These are phyloP conservation scores for Leccinum uliginosum DNA, from an alignment of 768 basidiomycete species.

Conservation along the genomic window DNA sequence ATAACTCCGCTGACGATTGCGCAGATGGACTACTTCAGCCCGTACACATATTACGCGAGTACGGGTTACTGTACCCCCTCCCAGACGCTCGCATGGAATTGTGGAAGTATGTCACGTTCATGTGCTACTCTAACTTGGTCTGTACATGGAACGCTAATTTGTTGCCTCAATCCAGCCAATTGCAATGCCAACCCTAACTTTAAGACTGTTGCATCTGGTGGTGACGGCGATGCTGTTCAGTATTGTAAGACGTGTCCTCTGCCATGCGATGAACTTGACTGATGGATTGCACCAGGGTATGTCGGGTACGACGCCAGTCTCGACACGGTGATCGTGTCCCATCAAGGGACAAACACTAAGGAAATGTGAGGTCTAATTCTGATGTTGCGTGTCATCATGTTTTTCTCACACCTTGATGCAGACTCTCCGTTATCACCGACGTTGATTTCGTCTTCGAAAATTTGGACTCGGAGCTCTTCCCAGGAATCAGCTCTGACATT, in stretches of 20 bases:
- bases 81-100: constrained; percentile 45
- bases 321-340: constrained; percentile 33
- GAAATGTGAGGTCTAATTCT: constrained; percentile 22
- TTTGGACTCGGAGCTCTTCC: constrained; percentile 43
- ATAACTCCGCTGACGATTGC: constrained; percentile 38
- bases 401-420: constrained; percentile 7
- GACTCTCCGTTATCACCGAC: constrained; percentile 40
- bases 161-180: constrained; percentile 20
- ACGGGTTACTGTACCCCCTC: constrained; percentile 46
- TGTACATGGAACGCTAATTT: neutral
- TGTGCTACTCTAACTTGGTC: neutral
- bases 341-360: constrained; percentile 32
- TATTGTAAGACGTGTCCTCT: constrained; percentile 34
- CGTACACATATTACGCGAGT: constrained; percentile 50
- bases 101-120: constrained; percentile 42
- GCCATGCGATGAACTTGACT: neutral
- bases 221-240: constrained; percentile 39
- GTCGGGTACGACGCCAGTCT: constrained; percentile 47
- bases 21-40: constrained; percentile 40
- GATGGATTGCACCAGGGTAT: constrained; percentile 37
- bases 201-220: constrained; percentile 44
- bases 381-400: neutral
- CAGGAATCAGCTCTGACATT: constrained; percentile 40
- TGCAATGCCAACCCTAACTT: constrained; percentile 38
- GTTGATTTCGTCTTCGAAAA: constrained; percentile 30